Conservation (phyloP, 495 filamentous ascomycete species). For the Opeltia flavorubescens region DNA sequence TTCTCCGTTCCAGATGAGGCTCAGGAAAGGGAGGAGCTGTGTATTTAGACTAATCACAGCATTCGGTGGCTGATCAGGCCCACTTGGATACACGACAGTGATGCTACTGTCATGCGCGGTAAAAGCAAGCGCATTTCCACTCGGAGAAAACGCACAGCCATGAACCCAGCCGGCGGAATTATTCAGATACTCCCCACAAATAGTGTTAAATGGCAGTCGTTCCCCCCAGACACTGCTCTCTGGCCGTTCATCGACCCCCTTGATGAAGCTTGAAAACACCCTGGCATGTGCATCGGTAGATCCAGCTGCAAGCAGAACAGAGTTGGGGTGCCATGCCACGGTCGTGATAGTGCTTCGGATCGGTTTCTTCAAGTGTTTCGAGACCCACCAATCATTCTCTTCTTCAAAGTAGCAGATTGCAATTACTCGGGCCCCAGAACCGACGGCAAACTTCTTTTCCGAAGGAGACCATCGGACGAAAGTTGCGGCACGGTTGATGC, state of each 20-base stretch:
- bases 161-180: constrained; percentile 96
- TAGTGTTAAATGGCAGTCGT: constrained; percentile 88
- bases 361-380: constrained; percentile 96
- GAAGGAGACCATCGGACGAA: constrained; percentile 96
- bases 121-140: constrained; percentile 81
- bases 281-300: constrained; percentile 95
- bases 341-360: constrained; percentile 92
- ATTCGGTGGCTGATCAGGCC: constrained; percentile 76
- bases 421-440: constrained; percentile 87
- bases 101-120: constrained; percentile 88
- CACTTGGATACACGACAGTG: constrained; percentile 89
- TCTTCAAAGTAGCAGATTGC: constrained; percentile 98
- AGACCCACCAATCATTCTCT: constrained; percentile 99
- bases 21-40: constrained; percentile 80
- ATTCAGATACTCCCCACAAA: constrained; percentile 91
- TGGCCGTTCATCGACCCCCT: constrained; percentile 77
- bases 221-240: constrained; percentile 90
- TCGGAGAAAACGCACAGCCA: constrained; percentile 77
- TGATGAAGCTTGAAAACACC: constrained; percentile 91
- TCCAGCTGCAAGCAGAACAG: constrained; percentile 81
- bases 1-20: constrained; percentile 83
- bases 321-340: constrained; percentile 93
- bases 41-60: constrained; percentile 81
- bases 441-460: constrained; percentile 93
- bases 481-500: constrained; percentile 92